Percentiles rank a stretch among this genome's conserved stretches.
These are phyloP conservation scores for Colletotrichum siamense DNA, from an alignment of 2,329 filamentous ascomycete genomes.

Conservation along the genomic window DNA sequence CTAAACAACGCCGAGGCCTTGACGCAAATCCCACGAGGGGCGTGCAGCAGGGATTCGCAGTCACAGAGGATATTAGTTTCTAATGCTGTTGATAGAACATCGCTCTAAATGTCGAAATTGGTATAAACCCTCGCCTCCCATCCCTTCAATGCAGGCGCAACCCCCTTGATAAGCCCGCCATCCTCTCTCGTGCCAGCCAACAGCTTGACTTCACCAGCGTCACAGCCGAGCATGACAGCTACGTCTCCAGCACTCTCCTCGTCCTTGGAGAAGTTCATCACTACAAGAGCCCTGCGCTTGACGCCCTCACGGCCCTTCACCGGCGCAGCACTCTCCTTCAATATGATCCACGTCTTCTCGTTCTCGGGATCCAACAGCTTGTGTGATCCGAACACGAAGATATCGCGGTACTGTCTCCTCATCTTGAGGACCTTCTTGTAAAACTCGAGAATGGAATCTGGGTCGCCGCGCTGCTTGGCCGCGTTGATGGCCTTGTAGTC, in stretches of 20 bases:
- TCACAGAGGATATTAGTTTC: too few species aligned
- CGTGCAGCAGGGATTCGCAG: too few species aligned
- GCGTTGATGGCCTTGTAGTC: slow-evolving; percentile 63
- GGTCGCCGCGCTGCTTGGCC: slow-evolving; percentile 48
- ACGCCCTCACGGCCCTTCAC: slow-evolving; percentile 21
- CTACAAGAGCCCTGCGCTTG: slow-evolving; percentile 40
- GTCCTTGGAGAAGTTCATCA: slow-evolving; percentile 52
- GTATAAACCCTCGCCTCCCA: slow-evolving; percentile 35
- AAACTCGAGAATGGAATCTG: slow-evolving; percentile 60
- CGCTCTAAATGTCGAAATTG: slow-evolving; percentile 21
- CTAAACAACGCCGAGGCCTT: too few species aligned
- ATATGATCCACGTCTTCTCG: slow-evolving; percentile 62
- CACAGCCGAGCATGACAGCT: slow-evolving; percentile 24
- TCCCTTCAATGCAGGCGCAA: slow-evolving; percentile 17
- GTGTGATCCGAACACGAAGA: slow-evolving; percentile 69
- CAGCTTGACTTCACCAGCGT: slow-evolving; percentile 22
- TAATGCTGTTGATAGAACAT: too few species aligned
- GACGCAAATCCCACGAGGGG: too few species aligned
- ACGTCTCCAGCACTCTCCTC: slow-evolving; percentile 32
- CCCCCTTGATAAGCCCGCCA: neutral
- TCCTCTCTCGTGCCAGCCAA: slow-evolving; percentile 30
- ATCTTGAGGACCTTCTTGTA: slow-evolving; percentile 60
- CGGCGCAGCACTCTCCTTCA: slow-evolving; percentile 38
- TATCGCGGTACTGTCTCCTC: slow-evolving; percentile 59
- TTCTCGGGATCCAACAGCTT: slow-evolving; percentile 54